Percentiles rank a stretch among this genome's conserved stretches.
Evolutionary conservation across 2,329 filamentous ascomycete genomes (phyloP).

Genomic region (Didymella arachidicola): DNA sequence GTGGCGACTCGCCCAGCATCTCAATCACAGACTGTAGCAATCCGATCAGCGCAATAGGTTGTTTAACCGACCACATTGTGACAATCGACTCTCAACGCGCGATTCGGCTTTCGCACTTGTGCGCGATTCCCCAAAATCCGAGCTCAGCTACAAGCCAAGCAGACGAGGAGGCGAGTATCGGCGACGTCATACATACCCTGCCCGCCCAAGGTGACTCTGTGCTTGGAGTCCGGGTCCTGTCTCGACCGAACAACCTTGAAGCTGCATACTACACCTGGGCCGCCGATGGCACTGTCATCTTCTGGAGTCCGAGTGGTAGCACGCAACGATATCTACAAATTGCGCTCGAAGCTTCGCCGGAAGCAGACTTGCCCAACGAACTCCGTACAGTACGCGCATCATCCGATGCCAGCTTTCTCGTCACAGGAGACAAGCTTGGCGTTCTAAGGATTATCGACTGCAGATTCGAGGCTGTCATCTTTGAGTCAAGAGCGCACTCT

Average conservation of each 20-base stretch:
- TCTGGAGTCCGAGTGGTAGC: constrained; percentile 80
- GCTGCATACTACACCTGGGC: constrained; percentile 92
- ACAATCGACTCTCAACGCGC: constrained; percentile 76
- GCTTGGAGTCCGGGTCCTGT: constrained; percentile 74
- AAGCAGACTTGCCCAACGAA: constrained; percentile 62
- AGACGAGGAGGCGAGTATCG: constrained; percentile 38
- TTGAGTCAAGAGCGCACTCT: constrained; percentile 84
- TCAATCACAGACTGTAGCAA: constrained; percentile 37
- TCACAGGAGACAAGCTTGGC: constrained; percentile 88
- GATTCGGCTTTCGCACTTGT: constrained; percentile 69
- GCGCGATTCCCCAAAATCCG: constrained; percentile 21
- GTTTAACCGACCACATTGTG: constrained; percentile 49
- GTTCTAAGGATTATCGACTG: constrained; percentile 75
- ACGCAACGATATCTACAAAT: constrained; percentile 71
- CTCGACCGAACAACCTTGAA: constrained; percentile 65
- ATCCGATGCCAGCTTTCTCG: constrained; percentile 69
- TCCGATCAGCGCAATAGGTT: constrained; percentile 50
- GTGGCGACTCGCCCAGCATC: constrained; percentile 44
- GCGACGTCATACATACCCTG: constrained; percentile 53
- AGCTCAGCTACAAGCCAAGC: background rate
- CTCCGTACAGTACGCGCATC: constrained; percentile 67
- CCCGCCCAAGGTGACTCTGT: constrained; percentile 66
- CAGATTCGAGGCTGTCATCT: constrained; percentile 66
- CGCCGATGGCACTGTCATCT: constrained; percentile 76
- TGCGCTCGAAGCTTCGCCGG: constrained; percentile 69